A percentile compares a stretch with the other conserved stretches of the same genome.
Conservation (phyloP, 2,329 filamentous ascomycete species). For the Cladosporium cucumerinum region DNA sequence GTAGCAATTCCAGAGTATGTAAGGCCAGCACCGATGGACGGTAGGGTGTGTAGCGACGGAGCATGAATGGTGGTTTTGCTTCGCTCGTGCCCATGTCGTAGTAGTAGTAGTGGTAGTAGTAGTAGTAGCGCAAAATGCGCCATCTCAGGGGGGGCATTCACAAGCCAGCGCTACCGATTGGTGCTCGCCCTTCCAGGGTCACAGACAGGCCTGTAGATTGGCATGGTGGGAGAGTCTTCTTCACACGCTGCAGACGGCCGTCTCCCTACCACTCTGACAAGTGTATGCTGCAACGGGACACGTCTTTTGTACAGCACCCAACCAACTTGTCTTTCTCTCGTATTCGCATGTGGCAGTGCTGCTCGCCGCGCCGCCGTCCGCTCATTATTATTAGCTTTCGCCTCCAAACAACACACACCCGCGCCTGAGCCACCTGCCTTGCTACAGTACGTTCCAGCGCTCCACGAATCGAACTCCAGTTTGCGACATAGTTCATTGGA, state of each 20-base stretch:
- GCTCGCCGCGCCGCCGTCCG: conserved; percentile 13
- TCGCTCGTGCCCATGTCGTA: no score
- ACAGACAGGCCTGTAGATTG: neutral
- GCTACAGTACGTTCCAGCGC: neutral
- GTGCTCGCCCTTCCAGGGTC: conserved; percentile 6
- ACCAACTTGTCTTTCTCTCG: neutral
- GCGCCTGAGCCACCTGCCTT: neutral
- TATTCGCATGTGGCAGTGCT: conserved; percentile 14
- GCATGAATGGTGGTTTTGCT: neutral
- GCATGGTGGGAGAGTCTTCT: conserved; percentile 6
- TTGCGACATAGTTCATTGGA: neutral
- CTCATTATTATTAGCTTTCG: neutral
- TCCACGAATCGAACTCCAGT: neutral
- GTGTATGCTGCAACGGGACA: neutral
- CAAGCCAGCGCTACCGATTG: conserved; percentile 1
- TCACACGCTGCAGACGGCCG: conserved; percentile 4
- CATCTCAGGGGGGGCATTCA: conserved; percentile 2
- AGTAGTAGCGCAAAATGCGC: neutral
- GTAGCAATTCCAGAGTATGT: neutral
- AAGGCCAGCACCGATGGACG: conserved; percentile 3
- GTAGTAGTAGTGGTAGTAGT: no score
- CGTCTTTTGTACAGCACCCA: neutral
- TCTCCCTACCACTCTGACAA: neutral
- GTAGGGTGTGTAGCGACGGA: neutral
- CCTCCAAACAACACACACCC: conserved; percentile 1